Conservation (phyloP, 1,284 basidiomycete species). For the Stereum hirsutum region DNA sequence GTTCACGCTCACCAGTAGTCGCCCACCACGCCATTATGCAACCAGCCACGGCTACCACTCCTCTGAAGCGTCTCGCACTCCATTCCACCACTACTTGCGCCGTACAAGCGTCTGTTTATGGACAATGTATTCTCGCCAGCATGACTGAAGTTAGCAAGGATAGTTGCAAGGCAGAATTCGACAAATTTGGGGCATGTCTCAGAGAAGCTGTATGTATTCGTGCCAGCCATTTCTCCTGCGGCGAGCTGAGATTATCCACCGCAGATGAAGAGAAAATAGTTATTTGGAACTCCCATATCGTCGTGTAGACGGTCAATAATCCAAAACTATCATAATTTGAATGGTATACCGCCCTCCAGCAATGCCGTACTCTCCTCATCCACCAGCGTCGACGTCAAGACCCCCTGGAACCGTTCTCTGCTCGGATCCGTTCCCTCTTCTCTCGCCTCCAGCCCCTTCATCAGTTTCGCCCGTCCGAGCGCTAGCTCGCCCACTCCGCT, state of each 20-base stretch:
- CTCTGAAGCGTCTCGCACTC: constrained; percentile 52
- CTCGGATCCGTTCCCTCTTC: constrained; percentile 14
- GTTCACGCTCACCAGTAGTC: no score
- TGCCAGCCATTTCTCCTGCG: background rate
- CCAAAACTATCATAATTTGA: no score
- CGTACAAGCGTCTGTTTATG: constrained; percentile 62
- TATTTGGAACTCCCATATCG: constrained; percentile 11
- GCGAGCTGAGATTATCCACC: background rate
- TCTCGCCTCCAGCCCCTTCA: constrained; percentile 18
- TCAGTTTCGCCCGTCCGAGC: constrained; percentile 15
- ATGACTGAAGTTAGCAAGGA: constrained; percentile 75
- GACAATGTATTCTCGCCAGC: constrained; percentile 67
- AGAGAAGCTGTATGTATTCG: constrained; percentile 50
- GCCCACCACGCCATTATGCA: background rate
- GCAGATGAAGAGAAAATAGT: constrained; percentile 66
- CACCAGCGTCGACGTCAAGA: no score
- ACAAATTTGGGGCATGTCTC: constrained; percentile 66
- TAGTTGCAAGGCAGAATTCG: constrained; percentile 71
- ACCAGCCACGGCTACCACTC: constrained; percentile 19
- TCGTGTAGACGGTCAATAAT: background rate
- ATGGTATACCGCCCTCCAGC: no score
- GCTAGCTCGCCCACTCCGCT: constrained; percentile 30
- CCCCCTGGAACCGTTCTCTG: constrained; percentile 30
- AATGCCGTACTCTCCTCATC: no score
- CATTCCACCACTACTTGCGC: constrained; percentile 66